These are phyloP conservation scores for Aspergillus steynii DNA, from an alignment of 495 filamentous ascomycete genomes.

Conservation along the genomic window DNA sequence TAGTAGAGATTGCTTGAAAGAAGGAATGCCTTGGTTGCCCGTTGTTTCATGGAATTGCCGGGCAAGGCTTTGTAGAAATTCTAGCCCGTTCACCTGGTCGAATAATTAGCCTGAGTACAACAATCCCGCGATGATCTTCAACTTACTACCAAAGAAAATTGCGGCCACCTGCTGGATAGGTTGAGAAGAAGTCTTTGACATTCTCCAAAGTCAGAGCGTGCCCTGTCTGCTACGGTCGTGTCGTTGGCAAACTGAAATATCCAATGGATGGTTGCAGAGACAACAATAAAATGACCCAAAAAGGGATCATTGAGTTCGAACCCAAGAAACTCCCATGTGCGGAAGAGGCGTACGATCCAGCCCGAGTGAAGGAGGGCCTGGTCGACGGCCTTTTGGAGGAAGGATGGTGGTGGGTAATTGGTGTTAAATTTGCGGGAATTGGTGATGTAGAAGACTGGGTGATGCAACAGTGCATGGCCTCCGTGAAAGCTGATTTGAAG, in stretches of 20 bases:
- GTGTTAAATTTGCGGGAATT: neutral
- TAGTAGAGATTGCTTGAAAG: neutral
- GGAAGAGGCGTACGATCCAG: constrained; percentile 9
- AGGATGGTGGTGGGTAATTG: constrained; percentile 1
- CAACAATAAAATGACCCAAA: constrained; percentile 3
- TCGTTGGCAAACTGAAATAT: constrained; percentile 18
- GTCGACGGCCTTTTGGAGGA: constrained; percentile 14
- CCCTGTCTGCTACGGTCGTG: neutral
- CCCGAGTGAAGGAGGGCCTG: constrained; percentile 12
- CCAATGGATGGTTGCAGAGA: constrained; percentile 11
- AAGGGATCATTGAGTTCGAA: constrained; percentile 10
- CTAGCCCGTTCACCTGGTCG: neutral
- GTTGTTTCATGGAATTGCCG: neutral
- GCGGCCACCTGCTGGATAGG: constrained; percentile 1
- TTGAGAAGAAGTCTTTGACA: neutral
- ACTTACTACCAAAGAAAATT: constrained; percentile 3
- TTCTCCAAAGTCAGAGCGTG: constrained; percentile 1
- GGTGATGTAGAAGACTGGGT: constrained; percentile 11
- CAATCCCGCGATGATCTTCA: neutral
- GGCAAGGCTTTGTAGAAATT: neutral
- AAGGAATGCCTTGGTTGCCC: neutral
- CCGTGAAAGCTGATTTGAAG: constrained; percentile 11
- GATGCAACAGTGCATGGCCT: constrained; percentile 7
- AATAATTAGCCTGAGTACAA: neutral
- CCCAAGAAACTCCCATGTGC: neutral